A percentile compares a stretch with the other conserved stretches of the same genome.
phyloP scores from a whole-genome alignment of 768 basidiomycete species.

The Lactarius evosmus region DNA sequence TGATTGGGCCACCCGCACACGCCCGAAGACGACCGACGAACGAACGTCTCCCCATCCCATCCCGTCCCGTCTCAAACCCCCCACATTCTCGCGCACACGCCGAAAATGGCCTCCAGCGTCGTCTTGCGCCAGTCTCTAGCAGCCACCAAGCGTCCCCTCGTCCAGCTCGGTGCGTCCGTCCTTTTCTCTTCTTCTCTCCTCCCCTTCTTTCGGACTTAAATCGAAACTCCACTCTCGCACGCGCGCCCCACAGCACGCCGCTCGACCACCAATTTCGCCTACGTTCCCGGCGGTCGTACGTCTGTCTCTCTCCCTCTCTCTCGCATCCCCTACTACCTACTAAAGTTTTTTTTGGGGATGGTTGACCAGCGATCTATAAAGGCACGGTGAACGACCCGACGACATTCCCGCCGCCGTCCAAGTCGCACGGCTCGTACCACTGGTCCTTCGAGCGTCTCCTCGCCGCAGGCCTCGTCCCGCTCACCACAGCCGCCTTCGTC shows the following conservation, averaged over 20 bases:
- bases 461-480: constrained; percentile 81
- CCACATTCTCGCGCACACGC: neutral
- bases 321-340: neutral
- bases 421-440: constrained; percentile 85
- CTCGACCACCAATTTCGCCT: constrained; percentile 33
- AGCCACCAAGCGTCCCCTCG: constrained; percentile 11
- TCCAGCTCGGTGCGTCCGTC: constrained; percentile 5
- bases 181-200: neutral
- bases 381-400: constrained; percentile 97
- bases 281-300: constrained; percentile 72
- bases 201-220: neutral
- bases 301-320: constrained; percentile 25
- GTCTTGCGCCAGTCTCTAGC: constrained; percentile 9
- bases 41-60: neutral
- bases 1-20: neutral
- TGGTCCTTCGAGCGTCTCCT: constrained; percentile 93
- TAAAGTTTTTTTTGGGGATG: neutral
- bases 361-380: constrained; percentile 65
- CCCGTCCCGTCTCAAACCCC: neutral
- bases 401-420: constrained; percentile 77
- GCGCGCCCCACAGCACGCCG: constrained; percentile 17
- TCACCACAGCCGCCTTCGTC: constrained; percentile 83
- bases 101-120: constrained; percentile 13
- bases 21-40: neutral
- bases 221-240: neutral